These are phyloP conservation scores for Ensete glaucum DNA, from an alignment of 176 grass and related monocot genomes.

Conservation along the genomic window DNA sequence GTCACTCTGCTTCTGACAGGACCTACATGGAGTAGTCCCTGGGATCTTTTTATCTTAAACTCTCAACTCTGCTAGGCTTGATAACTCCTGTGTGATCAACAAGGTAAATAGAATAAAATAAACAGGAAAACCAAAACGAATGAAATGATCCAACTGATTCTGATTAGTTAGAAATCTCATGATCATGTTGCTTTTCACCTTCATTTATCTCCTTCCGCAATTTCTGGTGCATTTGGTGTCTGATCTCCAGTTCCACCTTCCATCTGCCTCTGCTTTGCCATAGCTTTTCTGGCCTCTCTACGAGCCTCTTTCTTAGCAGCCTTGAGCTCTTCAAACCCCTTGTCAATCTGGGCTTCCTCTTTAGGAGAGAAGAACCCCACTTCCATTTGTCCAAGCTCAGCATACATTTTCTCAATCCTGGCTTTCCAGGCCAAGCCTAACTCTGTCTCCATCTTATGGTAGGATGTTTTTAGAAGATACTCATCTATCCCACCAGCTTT, in stretches of 20 bases:
- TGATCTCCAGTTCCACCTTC: slow-evolving; percentile 25
- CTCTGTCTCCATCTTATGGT: slow-evolving; percentile 85
- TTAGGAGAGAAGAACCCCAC: slow-evolving; percentile 61
- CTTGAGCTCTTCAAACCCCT: slow-evolving; percentile 44
- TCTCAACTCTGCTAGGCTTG: not conserved
- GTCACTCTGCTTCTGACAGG: not conserved
- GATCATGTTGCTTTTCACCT: not conserved
- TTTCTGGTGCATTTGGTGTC: not conserved
- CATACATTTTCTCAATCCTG: slow-evolving; percentile 92
- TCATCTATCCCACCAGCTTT: slow-evolving; percentile 97
- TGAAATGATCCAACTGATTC: not conserved
- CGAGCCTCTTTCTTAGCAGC: slow-evolving; percentile 40
- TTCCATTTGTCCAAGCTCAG: slow-evolving; percentile 50
- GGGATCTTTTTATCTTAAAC: not conserved
- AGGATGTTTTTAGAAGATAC: slow-evolving; percentile 87
- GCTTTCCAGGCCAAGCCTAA: slow-evolving; percentile 73
- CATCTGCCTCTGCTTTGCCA: slow-evolving; percentile 41
- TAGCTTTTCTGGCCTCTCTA: slow-evolving; percentile 44
- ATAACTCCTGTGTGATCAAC: not conserved
- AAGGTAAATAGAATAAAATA: not conserved
- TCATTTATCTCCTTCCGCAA: not conserved
- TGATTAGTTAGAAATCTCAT: not conserved
- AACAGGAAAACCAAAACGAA: not conserved
- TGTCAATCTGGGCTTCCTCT: slow-evolving; percentile 63
- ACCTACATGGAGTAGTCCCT: not conserved